phyloP scores from a whole-genome alignment of 768 basidiomycete species.

The Serendipita sp. region DNA sequence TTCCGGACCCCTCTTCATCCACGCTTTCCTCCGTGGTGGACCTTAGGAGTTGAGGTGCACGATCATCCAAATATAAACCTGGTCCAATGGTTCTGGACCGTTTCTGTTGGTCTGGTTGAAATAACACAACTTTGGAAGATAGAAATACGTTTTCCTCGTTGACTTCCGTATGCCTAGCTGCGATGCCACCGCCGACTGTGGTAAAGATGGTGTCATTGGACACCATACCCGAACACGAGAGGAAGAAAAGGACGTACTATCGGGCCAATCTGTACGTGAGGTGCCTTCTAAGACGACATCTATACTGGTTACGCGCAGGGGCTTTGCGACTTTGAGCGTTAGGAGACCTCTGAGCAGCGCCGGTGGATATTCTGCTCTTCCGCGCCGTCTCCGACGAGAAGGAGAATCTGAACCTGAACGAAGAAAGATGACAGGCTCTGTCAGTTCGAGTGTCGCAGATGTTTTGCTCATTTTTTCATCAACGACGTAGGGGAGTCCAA shows the following conservation, averaged over 20 bases:
- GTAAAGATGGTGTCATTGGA: constrained; percentile 7
- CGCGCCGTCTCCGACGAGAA: constrained; percentile 18
- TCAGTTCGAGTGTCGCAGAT: constrained; percentile 40
- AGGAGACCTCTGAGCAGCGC: constrained; percentile 52
- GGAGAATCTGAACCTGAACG: constrained; percentile 23
- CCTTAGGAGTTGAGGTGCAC: background rate
- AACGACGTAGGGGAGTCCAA: too few relatives aligned
- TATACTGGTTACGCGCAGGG: constrained; percentile 74
- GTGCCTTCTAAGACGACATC: constrained; percentile 63
- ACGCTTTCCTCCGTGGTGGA: background rate
- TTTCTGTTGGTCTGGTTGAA: constrained; percentile 33
- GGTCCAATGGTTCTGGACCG: constrained; percentile 10
- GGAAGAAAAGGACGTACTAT: constrained; percentile 40
- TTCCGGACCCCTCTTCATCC: background rate
- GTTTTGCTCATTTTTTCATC: constrained; percentile 19
- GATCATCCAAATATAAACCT: constrained; percentile 11
- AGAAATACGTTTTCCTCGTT: constrained; percentile 64
- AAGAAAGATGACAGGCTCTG: constrained; percentile 61
- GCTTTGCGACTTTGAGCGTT: constrained; percentile 48
- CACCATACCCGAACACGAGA: constrained; percentile 5
- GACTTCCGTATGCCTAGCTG: constrained; percentile 56
- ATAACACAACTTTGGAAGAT: constrained; percentile 54
- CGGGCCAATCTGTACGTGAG: constrained; percentile 61
- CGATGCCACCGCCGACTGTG: constrained; percentile 30
- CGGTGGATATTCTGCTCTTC: constrained; percentile 21